Evolutionary conservation across 371 early-diverging fungal species (phyloP).

Genomic region (Rhizopus sp.): DNA sequence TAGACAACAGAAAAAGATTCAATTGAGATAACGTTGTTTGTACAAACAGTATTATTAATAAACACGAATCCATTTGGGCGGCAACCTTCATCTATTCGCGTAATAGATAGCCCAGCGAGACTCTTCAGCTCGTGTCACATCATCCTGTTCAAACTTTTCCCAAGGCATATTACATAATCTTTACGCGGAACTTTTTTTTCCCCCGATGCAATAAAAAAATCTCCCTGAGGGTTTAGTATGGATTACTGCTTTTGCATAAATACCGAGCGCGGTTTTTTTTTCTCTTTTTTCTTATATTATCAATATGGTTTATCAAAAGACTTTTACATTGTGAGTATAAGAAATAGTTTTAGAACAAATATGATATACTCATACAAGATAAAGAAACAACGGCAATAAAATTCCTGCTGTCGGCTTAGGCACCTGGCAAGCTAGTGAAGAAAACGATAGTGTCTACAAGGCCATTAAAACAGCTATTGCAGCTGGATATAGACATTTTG

Average conservation of each 20-base stretch:
- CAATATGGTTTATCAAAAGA: conserved; percentile 31
- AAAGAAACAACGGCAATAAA: conserved; percentile 43
- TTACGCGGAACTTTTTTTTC: conserved; percentile 5
- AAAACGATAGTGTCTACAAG: conserved; percentile 36
- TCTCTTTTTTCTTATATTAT: conserved; percentile 1
- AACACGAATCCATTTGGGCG: too few species aligned
- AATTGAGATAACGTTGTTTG: too few species aligned
- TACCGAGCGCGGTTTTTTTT: conserved; percentile 5
- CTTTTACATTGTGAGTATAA: conserved; percentile 18
- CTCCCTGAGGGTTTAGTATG: background rate
- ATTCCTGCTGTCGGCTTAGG: conserved; percentile 55
- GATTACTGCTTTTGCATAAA: background rate
- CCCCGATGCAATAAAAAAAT: conserved; percentile 3
- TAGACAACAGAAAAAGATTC: too few species aligned
- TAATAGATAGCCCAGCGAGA: too few species aligned
- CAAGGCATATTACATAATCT: background rate
- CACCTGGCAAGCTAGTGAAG: conserved; percentile 54
- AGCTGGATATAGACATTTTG: conserved; percentile 51
- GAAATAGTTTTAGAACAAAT: too few species aligned
- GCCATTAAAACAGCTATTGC: conserved; percentile 45
- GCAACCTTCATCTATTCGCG: too few species aligned
- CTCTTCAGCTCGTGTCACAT: too few species aligned
- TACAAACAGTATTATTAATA: too few species aligned
- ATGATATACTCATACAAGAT: background rate
- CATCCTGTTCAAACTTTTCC: too few species aligned